Percentiles rank a stretch among this genome's conserved stretches.
Conservation (phyloP, 331 rosid species). For the Acacia concinna region DNA sequence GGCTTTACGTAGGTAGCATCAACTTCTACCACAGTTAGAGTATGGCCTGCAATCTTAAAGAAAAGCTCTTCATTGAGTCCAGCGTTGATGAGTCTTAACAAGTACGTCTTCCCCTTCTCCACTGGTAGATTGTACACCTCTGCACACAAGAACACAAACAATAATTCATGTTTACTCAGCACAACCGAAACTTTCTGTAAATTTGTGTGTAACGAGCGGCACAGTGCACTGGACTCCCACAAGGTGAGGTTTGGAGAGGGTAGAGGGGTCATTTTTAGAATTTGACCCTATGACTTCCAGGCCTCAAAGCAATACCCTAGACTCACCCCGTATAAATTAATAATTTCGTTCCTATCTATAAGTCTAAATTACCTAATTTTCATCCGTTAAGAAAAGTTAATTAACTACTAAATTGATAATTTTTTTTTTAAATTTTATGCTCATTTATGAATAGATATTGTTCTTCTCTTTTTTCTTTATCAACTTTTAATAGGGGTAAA, state of each 20-base stretch:
- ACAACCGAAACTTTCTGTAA: neutral
- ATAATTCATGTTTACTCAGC: neutral
- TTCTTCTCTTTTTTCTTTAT: too few relatives aligned
- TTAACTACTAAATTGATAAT: too few relatives aligned
- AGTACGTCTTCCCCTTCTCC: slow-evolving; percentile 59
- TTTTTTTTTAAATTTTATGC: too few relatives aligned
- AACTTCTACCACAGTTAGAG: slow-evolving; percentile 66
- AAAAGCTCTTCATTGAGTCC: slow-evolving; percentile 90
- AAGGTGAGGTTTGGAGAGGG: neutral
- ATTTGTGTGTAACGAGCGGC: too few relatives aligned
- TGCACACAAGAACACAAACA: slow-evolving; percentile 23
- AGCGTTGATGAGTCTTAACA: slow-evolving; percentile 78
- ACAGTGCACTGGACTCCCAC: neutral
- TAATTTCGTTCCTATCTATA: too few relatives aligned
- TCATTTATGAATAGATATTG: too few relatives aligned
- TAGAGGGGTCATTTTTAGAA: too few relatives aligned
- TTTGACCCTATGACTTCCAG: too few relatives aligned
- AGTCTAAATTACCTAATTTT: too few relatives aligned
- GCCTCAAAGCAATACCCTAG: neutral
- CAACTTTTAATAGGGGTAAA: too few relatives aligned
- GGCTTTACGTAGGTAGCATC: slow-evolving; percentile 82
- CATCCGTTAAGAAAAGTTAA: too few relatives aligned
- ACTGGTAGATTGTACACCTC: slow-evolving; percentile 61
- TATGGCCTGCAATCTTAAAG: slow-evolving; percentile 81
- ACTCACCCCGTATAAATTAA: neutral